phyloP scores from a whole-genome alignment of 202 grass and related monocot genomes.

The Setaria viridis region DNA sequence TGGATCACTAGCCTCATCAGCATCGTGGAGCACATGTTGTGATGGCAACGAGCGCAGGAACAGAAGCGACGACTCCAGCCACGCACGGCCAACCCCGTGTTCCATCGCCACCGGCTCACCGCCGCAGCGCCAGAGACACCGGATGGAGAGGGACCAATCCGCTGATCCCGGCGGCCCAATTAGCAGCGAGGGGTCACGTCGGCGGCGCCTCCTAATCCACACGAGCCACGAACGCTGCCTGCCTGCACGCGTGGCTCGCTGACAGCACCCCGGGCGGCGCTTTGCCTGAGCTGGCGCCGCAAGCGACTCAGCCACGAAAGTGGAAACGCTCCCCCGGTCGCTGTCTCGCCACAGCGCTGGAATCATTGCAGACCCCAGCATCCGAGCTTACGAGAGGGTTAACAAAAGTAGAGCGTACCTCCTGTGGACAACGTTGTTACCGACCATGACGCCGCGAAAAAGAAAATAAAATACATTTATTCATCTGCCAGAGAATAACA shows the following conservation, averaged over 20 bases:
- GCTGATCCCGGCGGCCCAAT: conserved; percentile 24
- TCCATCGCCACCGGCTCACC: not conserved
- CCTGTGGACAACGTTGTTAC: not conserved
- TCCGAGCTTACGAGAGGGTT: not conserved
- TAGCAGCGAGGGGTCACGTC: conserved; percentile 38
- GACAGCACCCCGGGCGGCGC: conserved; percentile 34
- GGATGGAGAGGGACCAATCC: not conserved
- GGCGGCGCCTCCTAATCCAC: conserved; percentile 49
- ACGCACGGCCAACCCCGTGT: not conserved
- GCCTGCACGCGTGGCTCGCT: conserved; percentile 45
- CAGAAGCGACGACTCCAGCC: not conserved
- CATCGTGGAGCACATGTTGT: conserved; percentile 16
- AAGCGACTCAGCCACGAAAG: not conserved
- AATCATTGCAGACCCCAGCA: not conserved
- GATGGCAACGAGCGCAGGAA: not conserved
- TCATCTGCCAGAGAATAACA: not conserved
- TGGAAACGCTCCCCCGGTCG: not conserved
- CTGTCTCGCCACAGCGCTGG: not conserved
- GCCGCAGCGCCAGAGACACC: not conserved
- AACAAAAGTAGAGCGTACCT: not conserved
- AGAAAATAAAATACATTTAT: too few relatives aligned
- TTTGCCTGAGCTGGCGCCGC: conserved; percentile 38
- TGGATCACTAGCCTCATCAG: too few relatives aligned
- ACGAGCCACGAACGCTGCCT: conserved; percentile 20
- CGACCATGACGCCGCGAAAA: not conserved